These are phyloP conservation scores for Jasminum sambac DNA, from an alignment of 257 asterid genomes.

Conservation along the genomic window DNA sequence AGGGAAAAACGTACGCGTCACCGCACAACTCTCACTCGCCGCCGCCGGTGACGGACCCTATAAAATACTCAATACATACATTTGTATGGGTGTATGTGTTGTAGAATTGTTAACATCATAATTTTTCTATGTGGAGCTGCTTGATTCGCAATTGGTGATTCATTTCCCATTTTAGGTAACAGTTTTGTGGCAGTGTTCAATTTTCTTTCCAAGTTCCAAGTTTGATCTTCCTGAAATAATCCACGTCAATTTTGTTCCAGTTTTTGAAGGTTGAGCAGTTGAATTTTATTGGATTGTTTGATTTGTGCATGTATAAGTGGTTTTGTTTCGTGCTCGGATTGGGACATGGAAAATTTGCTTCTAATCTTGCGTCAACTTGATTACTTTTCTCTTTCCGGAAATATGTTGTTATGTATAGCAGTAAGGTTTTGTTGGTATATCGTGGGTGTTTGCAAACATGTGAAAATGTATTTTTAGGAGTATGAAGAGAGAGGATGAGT, in stretches of 20 bases:
- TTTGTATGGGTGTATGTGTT: not conserved
- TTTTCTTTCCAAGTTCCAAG: not conserved
- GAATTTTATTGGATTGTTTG: not conserved
- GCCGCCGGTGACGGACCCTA: slow-evolving; percentile 33
- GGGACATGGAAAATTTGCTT: not conserved
- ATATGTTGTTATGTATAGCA: not conserved
- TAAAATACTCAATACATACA: not conserved
- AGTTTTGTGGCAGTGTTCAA: not conserved
- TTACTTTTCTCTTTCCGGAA: not conserved
- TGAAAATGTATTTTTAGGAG: too few species aligned
- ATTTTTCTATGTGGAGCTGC: slow-evolving; percentile 27
- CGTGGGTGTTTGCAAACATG: too few species aligned
- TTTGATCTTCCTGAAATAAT: not conserved
- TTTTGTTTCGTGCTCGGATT: not conserved
- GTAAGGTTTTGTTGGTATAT: too few species aligned
- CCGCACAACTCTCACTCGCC: slow-evolving; percentile 1
- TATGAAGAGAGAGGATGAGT: too few species aligned
- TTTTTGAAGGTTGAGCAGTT: slow-evolving; percentile 1
- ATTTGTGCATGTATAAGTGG: not conserved
- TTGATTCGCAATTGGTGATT: slow-evolving; percentile 24
- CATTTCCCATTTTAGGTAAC: slow-evolving; percentile 33
- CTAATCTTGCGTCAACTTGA: not conserved
- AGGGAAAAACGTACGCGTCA: not conserved
- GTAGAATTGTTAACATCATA: not conserved
- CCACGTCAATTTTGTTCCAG: not conserved